Evolutionary conservation across 2,329 filamentous ascomycete species (phyloP).

Genomic region (Diaporthe ampelina): DNA sequence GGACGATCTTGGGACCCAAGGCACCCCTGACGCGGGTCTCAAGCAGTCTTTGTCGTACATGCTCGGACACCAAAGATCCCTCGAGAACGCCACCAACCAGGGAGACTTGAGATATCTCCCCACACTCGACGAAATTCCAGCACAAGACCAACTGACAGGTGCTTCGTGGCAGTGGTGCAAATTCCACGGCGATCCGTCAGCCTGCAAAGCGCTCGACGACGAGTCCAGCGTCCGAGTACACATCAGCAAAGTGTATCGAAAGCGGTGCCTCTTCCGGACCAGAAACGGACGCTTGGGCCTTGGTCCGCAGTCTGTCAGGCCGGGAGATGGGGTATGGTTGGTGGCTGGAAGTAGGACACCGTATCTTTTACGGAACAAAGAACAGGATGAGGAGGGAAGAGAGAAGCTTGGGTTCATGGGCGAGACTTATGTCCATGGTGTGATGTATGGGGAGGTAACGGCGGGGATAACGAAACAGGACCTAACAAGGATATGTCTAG

Average conservation of each 20-base stretch:
- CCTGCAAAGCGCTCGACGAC: slow-evolving; percentile 17
- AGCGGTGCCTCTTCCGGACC: slow-evolving; percentile 32
- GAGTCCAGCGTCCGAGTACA: slow-evolving; percentile 18
- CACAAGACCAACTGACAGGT: slow-evolving; percentile 16
- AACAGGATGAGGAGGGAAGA: background rate
- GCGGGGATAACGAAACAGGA: background rate
- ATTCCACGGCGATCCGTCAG: slow-evolving; percentile 22
- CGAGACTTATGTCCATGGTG: slow-evolving; percentile 25
- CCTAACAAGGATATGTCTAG: background rate
- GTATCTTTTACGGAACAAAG: slow-evolving; percentile 8
- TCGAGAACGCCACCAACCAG: background rate
- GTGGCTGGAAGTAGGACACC: slow-evolving; percentile 26
- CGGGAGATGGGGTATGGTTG: slow-evolving; percentile 22
- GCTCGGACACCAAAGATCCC: slow-evolving; percentile 15
- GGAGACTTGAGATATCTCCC: slow-evolving; percentile 21
- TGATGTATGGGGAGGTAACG: slow-evolving; percentile 27
- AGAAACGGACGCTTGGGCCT: slow-evolving; percentile 26
- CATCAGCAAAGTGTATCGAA: slow-evolving; percentile 24
- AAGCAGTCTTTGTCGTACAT: slow-evolving; percentile 1
- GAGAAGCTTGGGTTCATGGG: background rate
- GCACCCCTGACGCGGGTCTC: background rate
- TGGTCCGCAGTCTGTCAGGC: slow-evolving; percentile 25
- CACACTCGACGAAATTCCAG: slow-evolving; percentile 24
- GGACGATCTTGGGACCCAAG: background rate
- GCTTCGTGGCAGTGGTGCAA: slow-evolving; percentile 22